phyloP scores from a whole-genome alignment of 768 basidiomycete genomes.

The Peribolospora kevripleyi region DNA sequence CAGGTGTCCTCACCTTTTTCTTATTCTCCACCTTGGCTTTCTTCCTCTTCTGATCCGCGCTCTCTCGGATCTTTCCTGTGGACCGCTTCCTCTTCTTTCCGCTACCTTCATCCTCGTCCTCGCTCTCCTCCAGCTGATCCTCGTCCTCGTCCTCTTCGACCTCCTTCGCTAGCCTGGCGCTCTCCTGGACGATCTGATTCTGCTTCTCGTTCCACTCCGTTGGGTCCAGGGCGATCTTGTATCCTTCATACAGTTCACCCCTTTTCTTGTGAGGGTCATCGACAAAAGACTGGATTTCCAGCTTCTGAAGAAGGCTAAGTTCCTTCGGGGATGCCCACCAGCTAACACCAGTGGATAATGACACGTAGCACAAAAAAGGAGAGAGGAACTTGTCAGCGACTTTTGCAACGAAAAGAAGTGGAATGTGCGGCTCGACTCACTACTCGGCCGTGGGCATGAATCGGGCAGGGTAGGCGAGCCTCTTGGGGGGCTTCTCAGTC shows the following conservation, averaged over 20 bases:
- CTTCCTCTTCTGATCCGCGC: neutral
- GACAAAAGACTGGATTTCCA: constrained; percentile 68
- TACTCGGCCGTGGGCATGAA: constrained; percentile 90
- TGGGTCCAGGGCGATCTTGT: constrained; percentile 46
- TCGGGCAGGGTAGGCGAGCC: constrained; percentile 42
- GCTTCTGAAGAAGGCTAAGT: constrained; percentile 45
- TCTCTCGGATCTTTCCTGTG: constrained; percentile 3
- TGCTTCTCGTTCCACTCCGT: constrained; percentile 31
- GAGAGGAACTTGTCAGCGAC: constrained; percentile 5
- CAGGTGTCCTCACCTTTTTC: neutral
- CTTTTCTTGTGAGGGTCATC: constrained; percentile 47
- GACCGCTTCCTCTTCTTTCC: constrained; percentile 5
- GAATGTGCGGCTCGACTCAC: constrained; percentile 29
- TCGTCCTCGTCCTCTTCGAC: constrained; percentile 40
- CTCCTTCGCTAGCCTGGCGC: constrained; percentile 20
- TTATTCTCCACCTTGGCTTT: neutral
- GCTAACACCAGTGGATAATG: constrained; percentile 22
- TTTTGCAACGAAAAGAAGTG: neutral
- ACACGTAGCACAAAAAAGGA: constrained; percentile 1
- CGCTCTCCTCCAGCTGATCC: constrained; percentile 28
- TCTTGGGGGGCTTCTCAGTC: constrained; percentile 46
- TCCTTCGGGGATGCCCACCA: constrained; percentile 66
- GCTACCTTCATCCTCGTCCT: constrained; percentile 28
- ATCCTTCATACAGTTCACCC: constrained; percentile 44
- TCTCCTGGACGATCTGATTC: neutral